Evolutionary conservation across 2,329 filamentous ascomycete genomes (phyloP).

Genomic region (Neurospora sp.): DNA sequence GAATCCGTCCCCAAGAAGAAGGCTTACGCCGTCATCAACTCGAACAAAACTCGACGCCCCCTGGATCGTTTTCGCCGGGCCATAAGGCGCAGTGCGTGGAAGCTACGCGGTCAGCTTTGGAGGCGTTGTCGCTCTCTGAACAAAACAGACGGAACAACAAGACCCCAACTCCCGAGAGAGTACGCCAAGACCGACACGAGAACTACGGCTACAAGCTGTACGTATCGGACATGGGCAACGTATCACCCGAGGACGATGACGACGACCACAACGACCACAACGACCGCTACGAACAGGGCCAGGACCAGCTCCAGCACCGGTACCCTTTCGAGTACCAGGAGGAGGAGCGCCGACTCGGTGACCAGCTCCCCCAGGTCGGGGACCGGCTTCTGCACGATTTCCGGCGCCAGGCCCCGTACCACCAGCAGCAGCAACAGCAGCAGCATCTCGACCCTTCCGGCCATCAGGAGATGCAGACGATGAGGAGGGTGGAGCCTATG

Average conservation of each 20-base stretch:
- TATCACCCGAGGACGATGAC: neutral
- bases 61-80: neutral
- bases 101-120: neutral
- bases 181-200: neutral
- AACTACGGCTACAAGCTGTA: neutral
- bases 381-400: neutral
- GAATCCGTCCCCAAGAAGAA: neutral
- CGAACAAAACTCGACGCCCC: neutral
- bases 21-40: neutral
- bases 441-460: neutral
- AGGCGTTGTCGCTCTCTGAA: neutral
- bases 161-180: neutral
- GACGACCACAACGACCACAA: neutral
- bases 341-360: neutral
- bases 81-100: neutral
- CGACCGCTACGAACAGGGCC: neutral
- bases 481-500: neutral
- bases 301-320: neutral
- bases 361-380: neutral
- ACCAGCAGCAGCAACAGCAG: neutral
- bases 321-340: neutral
- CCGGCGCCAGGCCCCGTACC: neutral
- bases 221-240: neutral
- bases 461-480: neutral
- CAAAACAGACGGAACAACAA: neutral